Conservation (phyloP, 495 filamentous ascomycete genomes). For the Penicillium alfredii region DNA sequence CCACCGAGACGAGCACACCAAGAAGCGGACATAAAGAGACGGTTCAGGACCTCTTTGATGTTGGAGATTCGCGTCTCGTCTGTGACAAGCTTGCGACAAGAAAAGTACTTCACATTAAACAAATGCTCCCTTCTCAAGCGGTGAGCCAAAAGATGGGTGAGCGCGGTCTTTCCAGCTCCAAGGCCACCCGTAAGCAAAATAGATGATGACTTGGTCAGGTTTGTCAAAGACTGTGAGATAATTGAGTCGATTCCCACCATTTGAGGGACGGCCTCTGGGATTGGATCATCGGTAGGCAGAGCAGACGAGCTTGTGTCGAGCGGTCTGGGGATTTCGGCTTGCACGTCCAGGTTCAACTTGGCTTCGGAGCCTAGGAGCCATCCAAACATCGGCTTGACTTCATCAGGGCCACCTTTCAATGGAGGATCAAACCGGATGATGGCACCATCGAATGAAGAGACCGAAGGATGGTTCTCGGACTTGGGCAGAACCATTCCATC, state of each 20-base stretch:
- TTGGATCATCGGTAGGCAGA: conserved; percentile 44
- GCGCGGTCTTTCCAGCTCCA: conserved; percentile 80
- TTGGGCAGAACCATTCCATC: conserved; percentile 72
- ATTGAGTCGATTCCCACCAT: conserved; percentile 82
- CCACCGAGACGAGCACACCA: conserved; percentile 87
- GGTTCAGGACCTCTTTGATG: conserved; percentile 80
- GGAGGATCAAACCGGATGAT: conserved; percentile 68
- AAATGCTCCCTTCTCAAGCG: conserved; percentile 58
- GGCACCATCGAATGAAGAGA: conserved; percentile 55
- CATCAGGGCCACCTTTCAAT: conserved; percentile 35
- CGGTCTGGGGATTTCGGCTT: conserved; percentile 60
- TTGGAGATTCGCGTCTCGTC: conserved; percentile 83
- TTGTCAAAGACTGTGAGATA: conserved; percentile 60
- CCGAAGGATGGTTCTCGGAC: conserved; percentile 30
- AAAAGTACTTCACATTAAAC: conserved; percentile 73
- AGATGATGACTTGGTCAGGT: conserved; percentile 78
- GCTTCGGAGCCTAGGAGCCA: conserved; percentile 78
- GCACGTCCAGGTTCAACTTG: conserved; percentile 64
- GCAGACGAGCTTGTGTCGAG: conserved; percentile 41
- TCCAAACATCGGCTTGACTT: conserved; percentile 45
- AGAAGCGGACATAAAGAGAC: conserved; percentile 78
- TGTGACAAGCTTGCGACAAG: conserved; percentile 75
- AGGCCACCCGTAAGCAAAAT: conserved; percentile 82
- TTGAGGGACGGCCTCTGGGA: conserved; percentile 48
- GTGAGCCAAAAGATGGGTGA: conserved; percentile 61